Evolutionary conservation across 176 grass and related monocot genomes (phyloP).

Genomic region (Melocanna baccifera): DNA sequence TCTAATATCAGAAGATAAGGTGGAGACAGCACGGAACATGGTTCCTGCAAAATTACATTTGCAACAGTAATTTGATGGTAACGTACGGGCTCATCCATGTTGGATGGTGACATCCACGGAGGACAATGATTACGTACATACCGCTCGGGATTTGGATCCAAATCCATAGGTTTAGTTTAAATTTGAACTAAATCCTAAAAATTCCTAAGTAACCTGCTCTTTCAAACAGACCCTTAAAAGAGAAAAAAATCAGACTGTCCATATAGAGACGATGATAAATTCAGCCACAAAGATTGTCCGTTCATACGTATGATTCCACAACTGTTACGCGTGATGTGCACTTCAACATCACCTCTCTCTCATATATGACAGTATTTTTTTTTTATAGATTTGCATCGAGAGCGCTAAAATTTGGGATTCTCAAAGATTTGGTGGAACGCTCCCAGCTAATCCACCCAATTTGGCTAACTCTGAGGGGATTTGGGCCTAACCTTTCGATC

Average conservation of each 20-base stretch:
- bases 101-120: not conserved
- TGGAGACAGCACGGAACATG: not conserved
- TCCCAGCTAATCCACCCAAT: not conserved
- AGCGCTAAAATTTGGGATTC: not conserved
- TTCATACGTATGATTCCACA: not conserved
- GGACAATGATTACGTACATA: not conserved
- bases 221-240: not conserved
- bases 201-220: not conserved
- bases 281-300: not conserved
- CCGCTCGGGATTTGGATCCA: not conserved
- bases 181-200: not conserved
- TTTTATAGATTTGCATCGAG: not conserved
- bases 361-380: not conserved
- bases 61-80: not conserved
- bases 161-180: no score
- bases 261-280: not conserved
- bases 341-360: not conserved
- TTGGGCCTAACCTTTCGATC: conserved; percentile 2
- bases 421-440: not conserved
- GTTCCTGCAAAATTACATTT: not conserved
- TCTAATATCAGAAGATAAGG: not conserved
- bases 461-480: not conserved
- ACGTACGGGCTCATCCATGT: not conserved
- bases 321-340: not conserved
- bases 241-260: not conserved